Conservation (phyloP, 305 asterid genomes). For the Fraxinus floribunda region DNA sequence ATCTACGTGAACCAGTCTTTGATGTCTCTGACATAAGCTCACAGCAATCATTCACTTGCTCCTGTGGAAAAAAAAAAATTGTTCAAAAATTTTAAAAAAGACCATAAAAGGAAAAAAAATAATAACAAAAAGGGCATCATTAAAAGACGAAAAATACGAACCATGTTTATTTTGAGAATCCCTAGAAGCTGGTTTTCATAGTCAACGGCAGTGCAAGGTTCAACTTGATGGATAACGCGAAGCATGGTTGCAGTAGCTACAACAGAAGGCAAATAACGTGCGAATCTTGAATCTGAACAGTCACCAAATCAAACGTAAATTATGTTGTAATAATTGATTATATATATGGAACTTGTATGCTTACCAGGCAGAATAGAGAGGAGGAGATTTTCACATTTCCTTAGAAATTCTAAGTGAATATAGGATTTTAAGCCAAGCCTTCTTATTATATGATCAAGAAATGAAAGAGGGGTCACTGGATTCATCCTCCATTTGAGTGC, state of each 20-base stretch:
- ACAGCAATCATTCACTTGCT: conserved; percentile 25
- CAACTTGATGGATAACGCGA: conserved; percentile 62
- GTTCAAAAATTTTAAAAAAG: neutral
- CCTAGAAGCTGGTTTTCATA: conserved; percentile 67
- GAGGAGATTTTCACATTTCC: conserved; percentile 55
- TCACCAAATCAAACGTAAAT: neutral
- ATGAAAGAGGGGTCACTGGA: conserved; percentile 87
- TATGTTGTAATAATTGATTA: conserved; percentile 19
- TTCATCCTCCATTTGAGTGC: conserved; percentile 88
- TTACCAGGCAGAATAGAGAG: conserved; percentile 67
- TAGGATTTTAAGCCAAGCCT: conserved; percentile 62
- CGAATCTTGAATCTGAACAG: conserved; percentile 64
- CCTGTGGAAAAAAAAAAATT: conserved; percentile 26
- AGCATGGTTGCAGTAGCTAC: conserved; percentile 85
- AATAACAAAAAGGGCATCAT: neutral
- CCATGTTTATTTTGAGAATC: conserved; percentile 71
- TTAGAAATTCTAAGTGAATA: conserved; percentile 61
- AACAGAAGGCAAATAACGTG: conserved; percentile 62
- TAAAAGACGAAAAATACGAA: conserved; percentile 25
- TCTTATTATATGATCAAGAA: conserved; percentile 70
- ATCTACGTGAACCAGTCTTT: neutral
- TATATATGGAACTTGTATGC: neutral
- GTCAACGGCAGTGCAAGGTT: conserved; percentile 44
- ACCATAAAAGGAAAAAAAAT: neutral
- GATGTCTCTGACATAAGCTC: conserved; percentile 13